Conservation (phyloP, 768 basidiomycete genomes). For the Galerina marginata region DNA sequence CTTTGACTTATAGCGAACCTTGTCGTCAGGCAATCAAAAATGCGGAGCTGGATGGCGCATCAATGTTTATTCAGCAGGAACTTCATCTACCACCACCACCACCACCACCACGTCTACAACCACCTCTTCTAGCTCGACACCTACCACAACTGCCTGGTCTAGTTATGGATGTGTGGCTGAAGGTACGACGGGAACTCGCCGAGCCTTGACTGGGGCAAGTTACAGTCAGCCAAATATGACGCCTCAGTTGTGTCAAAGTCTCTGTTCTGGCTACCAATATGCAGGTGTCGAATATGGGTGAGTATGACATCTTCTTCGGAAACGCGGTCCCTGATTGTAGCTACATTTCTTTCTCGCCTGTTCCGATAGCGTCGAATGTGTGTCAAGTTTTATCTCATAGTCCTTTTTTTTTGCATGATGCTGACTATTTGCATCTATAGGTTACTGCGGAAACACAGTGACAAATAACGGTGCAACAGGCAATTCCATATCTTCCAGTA, state of each 20-base stretch:
- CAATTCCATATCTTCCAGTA: conserved; percentile 20
- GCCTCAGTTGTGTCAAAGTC: conserved; percentile 32
- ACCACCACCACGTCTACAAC: conserved; percentile 8
- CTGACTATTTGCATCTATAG: conserved; percentile 1
- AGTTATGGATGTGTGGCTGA: conserved; percentile 29
- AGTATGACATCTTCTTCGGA: conserved; percentile 2
- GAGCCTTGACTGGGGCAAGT: conserved; percentile 34
- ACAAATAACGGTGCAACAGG: conserved; percentile 39
- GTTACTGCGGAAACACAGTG: conserved; percentile 27
- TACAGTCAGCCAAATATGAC: conserved; percentile 36
- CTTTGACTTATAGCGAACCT: neutral
- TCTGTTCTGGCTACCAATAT: conserved; percentile 36
- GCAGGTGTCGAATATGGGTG: conserved; percentile 40
- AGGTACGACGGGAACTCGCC: conserved; percentile 37
- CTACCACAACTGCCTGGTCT: conserved; percentile 21
- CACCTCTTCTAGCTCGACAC: conserved; percentile 14
- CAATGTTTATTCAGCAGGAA: conserved; percentile 20
- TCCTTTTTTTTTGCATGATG: neutral
- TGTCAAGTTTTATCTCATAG: neutral
- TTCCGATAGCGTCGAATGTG: conserved; percentile 11
- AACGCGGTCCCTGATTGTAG: neutral
- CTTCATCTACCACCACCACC: neutral
- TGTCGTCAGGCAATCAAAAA: conserved; percentile 28
- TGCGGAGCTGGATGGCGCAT: conserved; percentile 38
- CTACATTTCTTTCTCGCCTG: neutral